phyloP scores from a whole-genome alignment of 495 filamentous ascomycete genomes.

The Aspergillus biplanus region DNA sequence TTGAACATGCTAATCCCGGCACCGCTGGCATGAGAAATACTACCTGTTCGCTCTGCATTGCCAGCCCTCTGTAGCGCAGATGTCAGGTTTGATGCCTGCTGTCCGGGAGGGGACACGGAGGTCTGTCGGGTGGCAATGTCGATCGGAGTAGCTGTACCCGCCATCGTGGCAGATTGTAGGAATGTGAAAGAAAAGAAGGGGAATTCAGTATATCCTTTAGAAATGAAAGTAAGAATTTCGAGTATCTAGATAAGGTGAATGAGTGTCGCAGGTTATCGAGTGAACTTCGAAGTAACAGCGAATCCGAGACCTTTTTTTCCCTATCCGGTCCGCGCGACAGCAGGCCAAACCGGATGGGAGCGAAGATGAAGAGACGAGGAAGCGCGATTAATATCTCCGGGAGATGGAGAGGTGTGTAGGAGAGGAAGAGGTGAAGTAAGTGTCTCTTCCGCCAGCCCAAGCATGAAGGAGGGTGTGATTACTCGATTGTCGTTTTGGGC shows the following conservation, averaged over 20 bases:
- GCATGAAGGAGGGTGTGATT: slow-evolving; percentile 12
- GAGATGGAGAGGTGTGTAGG: slow-evolving; percentile 41
- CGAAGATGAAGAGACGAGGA: slow-evolving; percentile 49
- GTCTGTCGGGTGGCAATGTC: slow-evolving; percentile 66
- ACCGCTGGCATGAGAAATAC: slow-evolving; percentile 46
- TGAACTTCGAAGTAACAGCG: slow-evolving; percentile 21
- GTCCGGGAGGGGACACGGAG: slow-evolving; percentile 64
- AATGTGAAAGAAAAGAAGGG: slow-evolving; percentile 44
- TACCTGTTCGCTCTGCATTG: slow-evolving; percentile 44
- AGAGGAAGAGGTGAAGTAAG: slow-evolving; percentile 20
- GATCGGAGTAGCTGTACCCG: slow-evolving; percentile 60
- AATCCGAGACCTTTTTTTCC: slow-evolving; percentile 34
- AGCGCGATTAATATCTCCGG: slow-evolving; percentile 45
- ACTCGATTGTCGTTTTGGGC: slow-evolving; percentile 42
- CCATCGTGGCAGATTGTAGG: slow-evolving; percentile 46
- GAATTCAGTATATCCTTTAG: slow-evolving; percentile 27
- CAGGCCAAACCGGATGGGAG: slow-evolving; percentile 48
- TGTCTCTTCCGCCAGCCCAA: slow-evolving; percentile 24
- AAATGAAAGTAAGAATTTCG: slow-evolving; percentile 10
- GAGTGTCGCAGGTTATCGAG: slow-evolving; percentile 14
- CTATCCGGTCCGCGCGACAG: slow-evolving; percentile 46
- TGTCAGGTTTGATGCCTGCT: slow-evolving; percentile 64
- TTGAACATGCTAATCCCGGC: slow-evolving; percentile 62
- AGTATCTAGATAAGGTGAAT: slow-evolving; percentile 21
- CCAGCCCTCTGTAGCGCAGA: slow-evolving; percentile 59